These are phyloP conservation scores for Sphagnurus paluster DNA, from an alignment of 1,284 basidiomycete species.

Conservation along the genomic window DNA sequence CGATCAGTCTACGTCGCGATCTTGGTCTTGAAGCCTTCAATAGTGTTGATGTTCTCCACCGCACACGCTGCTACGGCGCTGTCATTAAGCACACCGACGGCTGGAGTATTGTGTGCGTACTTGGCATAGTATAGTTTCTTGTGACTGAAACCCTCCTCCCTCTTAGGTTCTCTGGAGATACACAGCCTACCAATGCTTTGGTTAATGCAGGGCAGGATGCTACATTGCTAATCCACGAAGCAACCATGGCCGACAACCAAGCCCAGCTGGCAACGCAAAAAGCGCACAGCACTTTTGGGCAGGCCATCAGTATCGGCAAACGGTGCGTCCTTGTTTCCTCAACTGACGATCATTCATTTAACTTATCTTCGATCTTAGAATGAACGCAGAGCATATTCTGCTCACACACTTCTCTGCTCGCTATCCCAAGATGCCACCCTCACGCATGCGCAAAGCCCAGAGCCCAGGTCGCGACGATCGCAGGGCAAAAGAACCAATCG, in stretches of 20 bases:
- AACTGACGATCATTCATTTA: not conserved
- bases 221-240: conserved; percentile 91
- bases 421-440: conserved; percentile 83
- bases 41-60: conserved; percentile 75
- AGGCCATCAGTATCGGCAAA: conserved; percentile 79
- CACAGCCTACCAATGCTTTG: conserved; percentile 73
- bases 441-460: conserved; percentile 15
- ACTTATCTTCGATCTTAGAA: conserved; percentile 43
- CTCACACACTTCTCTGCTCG: conserved; percentile 96
- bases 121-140: too few relatives aligned
- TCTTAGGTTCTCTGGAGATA: conserved; percentile 83
- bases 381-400: conserved; percentile 81
- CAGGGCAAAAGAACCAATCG: conserved; percentile 36
- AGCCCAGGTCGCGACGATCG: conserved; percentile 9
- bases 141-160: conserved; percentile 13
- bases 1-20: conserved; percentile 43
- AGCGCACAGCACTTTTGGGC: conserved; percentile 87
- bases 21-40: conserved; percentile 57
- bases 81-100: conserved; percentile 69
- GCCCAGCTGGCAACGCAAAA: conserved; percentile 74
- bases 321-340: conserved; percentile 43
- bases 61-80: conserved; percentile 70
- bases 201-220: conserved; percentile 67
- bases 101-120: conserved; percentile 79
- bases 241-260: conserved; percentile 83